Evolutionary conservation across 1,284 basidiomycete species (phyloP), one percentile per base, ranked within the genome.

Genomic region (Butyriboletus appendiculatus): DNA sequence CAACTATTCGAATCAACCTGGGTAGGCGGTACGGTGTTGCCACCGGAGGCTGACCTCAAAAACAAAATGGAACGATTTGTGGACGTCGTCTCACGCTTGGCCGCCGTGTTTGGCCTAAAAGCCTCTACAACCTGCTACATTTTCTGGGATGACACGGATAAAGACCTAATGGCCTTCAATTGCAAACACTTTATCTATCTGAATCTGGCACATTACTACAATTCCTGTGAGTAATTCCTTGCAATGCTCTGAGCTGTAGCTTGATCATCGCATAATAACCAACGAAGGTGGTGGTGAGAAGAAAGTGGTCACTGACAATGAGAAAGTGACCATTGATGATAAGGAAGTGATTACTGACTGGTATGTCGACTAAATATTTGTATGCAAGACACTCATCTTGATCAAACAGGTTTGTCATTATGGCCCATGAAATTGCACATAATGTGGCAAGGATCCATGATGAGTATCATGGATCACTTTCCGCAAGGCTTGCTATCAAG

Each of bases 141-240:
- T 39, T 64, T 66, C 48, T 69, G 64, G 65, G 48, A 64, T 26
- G 56, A 59, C 8, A 51, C 37, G 0, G 62, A 64, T 24, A 22
- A 30, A 3, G 56, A 68, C 18, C 40, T 66, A 2, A 67, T 66
- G 67, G 64, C 63, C 16, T 66, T 69, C 40, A 66, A 66, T 40
- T 50, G 57, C 8, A 56, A 64, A 22, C 44, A 59, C 30, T 55
- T 46, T 15, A 57, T 68, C 12, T 68, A 58, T 34, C 52, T 66
- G 7, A 66, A 66, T 34, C 59, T 66, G 14, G 66, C 62, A 5
- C 55, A 68, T 44, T 61, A 63, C 35, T 20, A 51, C 8, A 48
- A 28, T 26, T 42, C 48, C 30, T 50, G 59, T 63, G 32, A 34
- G 59, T 41, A 1, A 1, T 14, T 42, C 4, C n/a, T 26, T 15